phyloP scores from a whole-genome alignment of 306 rosid species.

The Lablab purpureus region DNA sequence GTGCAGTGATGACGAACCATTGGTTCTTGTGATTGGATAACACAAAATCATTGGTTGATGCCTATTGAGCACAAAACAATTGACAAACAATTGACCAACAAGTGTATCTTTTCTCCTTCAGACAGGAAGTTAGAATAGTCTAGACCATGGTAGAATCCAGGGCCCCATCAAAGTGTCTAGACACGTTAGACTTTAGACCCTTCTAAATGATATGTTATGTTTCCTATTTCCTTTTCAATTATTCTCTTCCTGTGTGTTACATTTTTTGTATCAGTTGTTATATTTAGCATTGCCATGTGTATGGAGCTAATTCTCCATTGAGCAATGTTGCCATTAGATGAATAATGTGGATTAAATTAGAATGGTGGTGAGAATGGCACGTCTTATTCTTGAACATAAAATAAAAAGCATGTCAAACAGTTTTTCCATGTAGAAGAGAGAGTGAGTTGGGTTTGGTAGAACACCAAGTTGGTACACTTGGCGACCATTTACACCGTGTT shows the following conservation, averaged over 20 bases:
- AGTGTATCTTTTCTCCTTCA: conserved; percentile 8
- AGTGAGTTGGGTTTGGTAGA: conserved; percentile 8
- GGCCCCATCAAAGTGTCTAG: conserved; percentile 30
- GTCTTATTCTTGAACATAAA: neutral
- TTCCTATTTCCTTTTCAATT: neutral
- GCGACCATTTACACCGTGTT: neutral
- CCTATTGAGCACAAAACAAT: neutral
- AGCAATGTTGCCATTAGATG: neutral
- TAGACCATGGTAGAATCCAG: conserved; percentile 32
- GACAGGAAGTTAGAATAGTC: conserved; percentile 36
- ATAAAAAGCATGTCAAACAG: too few relatives aligned
- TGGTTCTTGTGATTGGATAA: conserved; percentile 42
- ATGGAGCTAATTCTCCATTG: neutral
- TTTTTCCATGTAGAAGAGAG: neutral
- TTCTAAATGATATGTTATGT: conserved; percentile 1
- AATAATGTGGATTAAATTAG: neutral
- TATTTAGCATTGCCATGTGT: neutral
- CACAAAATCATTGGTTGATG: conserved; percentile 43
- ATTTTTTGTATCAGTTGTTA: neutral
- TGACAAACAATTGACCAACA: conserved; percentile 13
- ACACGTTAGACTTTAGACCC: conserved; percentile 16
- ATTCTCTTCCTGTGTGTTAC: neutral
- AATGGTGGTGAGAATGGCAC: neutral
- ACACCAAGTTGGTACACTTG: conserved; percentile 11
- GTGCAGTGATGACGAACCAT: conserved; percentile 22